Evolutionary conservation across 495 filamentous ascomycete species (phyloP), one percentile per base, ranked within the genome.

Genomic region (Chaetomium cochliodes): DNA sequence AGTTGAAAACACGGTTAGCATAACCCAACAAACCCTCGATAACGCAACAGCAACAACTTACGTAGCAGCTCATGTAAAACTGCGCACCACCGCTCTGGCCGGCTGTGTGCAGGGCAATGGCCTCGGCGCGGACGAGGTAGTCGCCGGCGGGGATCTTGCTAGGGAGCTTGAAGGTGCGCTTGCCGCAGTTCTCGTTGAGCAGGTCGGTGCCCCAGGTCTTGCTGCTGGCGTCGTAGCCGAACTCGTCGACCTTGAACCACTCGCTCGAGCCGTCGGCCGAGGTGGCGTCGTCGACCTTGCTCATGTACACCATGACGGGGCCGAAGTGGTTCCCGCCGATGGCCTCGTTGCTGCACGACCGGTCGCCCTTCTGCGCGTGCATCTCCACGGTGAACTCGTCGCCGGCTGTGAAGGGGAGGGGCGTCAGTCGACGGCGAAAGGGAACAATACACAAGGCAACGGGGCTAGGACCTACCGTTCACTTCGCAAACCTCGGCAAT

Each of bases 111-210:
- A 84, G 73, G 0, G 82, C 82, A 13, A 84, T 77, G 1, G 73
- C 79, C 70, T 85, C 82, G 33, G 81, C 82, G 23, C 82, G 79
- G 22, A 85, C 70, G 3, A 84, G 76, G 66, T 84, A 85, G 67
- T 85, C 80, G 51, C 82, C 82, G 0, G 81, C 56, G 15, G 79
- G 69, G 51, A 84, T 67, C 69, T 81, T 76, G 20, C 72, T 44
- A 7, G 82, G 82, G 68, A 84, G 80, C 42, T 68, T 74, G 49
- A 84, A 74, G 56, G 75, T 63, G 73, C 82, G 76, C 62, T 77
- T 76, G 20, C 82, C 80, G 75, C 83, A 83, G 77, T 81, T 79
- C n/a, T 62, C 62, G 73, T 84, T 85, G 58, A 85, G 70, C 53
- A 80, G 78, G 67, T 82, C 80, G 56, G 74, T 80, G 55, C 80